Evolutionary conservation across 176 grass and related monocot genomes (phyloP), one percentile per base, ranked within the genome.

Genomic region (Carex kokanica): DNA sequence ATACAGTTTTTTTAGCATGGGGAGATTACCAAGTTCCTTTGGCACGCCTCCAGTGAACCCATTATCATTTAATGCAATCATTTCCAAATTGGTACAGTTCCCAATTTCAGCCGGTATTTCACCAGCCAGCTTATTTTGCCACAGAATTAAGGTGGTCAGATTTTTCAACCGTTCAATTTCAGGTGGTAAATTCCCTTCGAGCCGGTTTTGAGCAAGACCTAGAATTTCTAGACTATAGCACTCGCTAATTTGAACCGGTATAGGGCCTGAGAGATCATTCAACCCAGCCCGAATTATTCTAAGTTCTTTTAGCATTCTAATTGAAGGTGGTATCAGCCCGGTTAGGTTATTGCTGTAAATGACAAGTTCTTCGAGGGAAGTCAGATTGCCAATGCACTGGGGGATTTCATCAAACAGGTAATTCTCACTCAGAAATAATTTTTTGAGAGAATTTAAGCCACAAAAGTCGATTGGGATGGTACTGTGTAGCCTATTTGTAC

Each of bases 311-410:
- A 99, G 86, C 83, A 24, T 54, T 27, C 73, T 83, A 69, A 99
- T 78, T 34, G 96, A 90, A 2, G 65, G 3, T 3, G 96, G 96
- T 87, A 99, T 99, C 21, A 0, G 52, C 5, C 96, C 89, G 3
- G 96, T 95, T 68, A 99, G 91, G 72, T 99, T 99, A 86, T 99
- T 99, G 67, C 89, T 99, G 83, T 99, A 93, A 78, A 99, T 89
- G 63, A 92, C 96, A 69, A 99, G 88, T 89, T 95, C 93, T 83
- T 95, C 88, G 56, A 99, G 93, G 10, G 83, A 83, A 59, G 80
- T 40, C 61, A 93, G 86, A 43, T 88, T 77, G 77, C 93, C 91
- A 59, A 99, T 85, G 70, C 58, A 62, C 1, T 45, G 11, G 0
- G 96, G 91, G 36, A 99, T 95, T 66, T 85, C 81, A 2, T 91